Conservation (phyloP, 73 alveolate genomes). For the Tetrahymena elliotti region DNA sequence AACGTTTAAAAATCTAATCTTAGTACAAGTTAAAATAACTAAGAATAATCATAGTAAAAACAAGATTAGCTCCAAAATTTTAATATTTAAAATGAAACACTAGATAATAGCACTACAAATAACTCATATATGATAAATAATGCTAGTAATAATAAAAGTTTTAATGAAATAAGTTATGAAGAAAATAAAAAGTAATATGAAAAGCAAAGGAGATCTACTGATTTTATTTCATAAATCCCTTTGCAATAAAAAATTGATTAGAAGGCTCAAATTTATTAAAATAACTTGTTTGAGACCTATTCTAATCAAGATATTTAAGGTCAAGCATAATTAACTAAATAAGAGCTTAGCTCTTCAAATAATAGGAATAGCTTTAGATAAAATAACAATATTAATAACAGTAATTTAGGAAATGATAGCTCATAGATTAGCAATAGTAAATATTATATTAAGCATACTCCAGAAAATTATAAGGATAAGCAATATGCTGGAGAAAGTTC, state of each 20-base stretch:
- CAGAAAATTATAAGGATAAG: background rate
- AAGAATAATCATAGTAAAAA: background rate
- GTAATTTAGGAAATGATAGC: background rate
- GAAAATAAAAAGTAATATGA: background rate
- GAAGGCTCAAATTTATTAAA: background rate
- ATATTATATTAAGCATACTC: background rate
- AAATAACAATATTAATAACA: background rate
- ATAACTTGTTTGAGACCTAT: background rate
- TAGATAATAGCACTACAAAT: background rate
- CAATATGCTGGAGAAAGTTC: background rate
- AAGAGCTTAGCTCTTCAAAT: background rate
- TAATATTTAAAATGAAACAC: background rate
- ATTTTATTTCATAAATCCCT: background rate
- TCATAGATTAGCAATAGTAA: background rate
- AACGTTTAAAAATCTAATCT: background rate
- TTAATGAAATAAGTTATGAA: background rate
- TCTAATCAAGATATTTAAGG: background rate
- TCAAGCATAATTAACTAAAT: background rate
- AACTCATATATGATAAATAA: background rate
- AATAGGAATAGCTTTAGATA: background rate
- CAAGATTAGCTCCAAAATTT: background rate
- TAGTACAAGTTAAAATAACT: background rate
- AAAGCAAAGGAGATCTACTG: background rate
- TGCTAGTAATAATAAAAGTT: background rate
- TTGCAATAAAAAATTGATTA: background rate